A percentile compares a stretch with the other conserved stretches of the same genome.
These are phyloP conservation scores for Colletotrichum abscissum DNA, from an alignment of 2,329 filamentous ascomycete species.

Conservation along the genomic window DNA sequence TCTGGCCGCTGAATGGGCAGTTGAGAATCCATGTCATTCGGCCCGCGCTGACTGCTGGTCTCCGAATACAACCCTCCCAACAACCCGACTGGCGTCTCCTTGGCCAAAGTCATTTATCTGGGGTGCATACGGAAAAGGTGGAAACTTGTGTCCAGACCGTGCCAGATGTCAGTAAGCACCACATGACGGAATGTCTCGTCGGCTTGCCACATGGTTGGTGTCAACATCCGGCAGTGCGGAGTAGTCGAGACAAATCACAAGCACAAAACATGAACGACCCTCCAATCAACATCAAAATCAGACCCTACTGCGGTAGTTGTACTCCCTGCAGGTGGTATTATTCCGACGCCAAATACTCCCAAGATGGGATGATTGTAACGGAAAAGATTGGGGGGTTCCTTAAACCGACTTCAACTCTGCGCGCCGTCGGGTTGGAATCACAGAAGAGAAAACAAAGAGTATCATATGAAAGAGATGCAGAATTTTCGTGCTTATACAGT, in stretches of 20 bases:
- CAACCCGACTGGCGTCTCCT: neutral
- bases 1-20: neutral
- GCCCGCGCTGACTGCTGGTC: neutral
- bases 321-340: neutral
- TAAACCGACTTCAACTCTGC: neutral
- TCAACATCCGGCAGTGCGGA: neutral
- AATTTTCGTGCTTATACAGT: too few species aligned
- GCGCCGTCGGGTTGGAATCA: neutral
- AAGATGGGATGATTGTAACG: neutral
- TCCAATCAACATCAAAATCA: neutral
- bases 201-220: neutral
- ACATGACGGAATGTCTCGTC: neutral
- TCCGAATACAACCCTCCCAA: conserved; percentile 2
- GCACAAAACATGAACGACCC: neutral
- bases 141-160: neutral
- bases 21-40: neutral
- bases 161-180: neutral
- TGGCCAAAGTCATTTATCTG: neutral
- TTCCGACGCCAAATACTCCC: neutral
- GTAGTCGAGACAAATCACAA: neutral
- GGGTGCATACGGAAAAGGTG: neutral
- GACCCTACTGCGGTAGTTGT: neutral
- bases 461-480: too few species aligned
- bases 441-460: neutral
- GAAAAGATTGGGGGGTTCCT: neutral